Evolutionary conservation across 768 basidiomycete genomes (phyloP).

Genomic region (Panaeolus cyanescens): DNA sequence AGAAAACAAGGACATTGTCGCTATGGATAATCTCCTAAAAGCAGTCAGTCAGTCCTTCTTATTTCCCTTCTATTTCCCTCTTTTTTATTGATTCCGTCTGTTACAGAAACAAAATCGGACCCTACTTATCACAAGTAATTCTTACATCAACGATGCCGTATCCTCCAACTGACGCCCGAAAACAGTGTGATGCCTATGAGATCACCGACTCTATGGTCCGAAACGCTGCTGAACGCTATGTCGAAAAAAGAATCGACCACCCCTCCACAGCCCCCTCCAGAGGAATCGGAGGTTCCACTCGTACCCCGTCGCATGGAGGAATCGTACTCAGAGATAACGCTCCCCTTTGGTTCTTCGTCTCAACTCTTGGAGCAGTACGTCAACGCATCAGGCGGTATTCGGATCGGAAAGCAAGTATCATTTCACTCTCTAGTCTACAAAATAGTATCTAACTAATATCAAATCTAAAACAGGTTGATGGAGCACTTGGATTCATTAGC

Average conservation of each 20-base stretch:
- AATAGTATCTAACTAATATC: no score
- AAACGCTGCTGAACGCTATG: constrained; percentile 49
- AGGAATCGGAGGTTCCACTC: constrained; percentile 21
- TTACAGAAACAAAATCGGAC: constrained; percentile 49
- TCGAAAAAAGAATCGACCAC: constrained; percentile 14
- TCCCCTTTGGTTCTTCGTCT: constrained; percentile 64
- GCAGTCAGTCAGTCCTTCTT: constrained; percentile 52
- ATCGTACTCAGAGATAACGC: constrained; percentile 65
- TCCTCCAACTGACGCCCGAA: background rate
- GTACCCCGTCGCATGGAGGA: constrained; percentile 65
- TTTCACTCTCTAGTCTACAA: background rate
- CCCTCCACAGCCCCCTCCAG: constrained; percentile 10
- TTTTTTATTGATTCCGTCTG: background rate
- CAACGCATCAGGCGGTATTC: constrained; percentile 70
- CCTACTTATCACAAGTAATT: constrained; percentile 52
- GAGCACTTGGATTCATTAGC: constrained; percentile 85
- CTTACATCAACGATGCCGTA: constrained; percentile 9
- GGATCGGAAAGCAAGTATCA: constrained; percentile 57
- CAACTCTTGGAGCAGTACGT: constrained; percentile 67
- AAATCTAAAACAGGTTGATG: constrained; percentile 50
- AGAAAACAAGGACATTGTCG: constrained; percentile 60
- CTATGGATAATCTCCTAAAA: constrained; percentile 58
- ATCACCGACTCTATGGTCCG: constrained; percentile 56
- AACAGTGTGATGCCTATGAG: constrained; percentile 59
- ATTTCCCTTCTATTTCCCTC: background rate